Evolutionary conservation across 2,329 filamentous ascomycete genomes (phyloP).

Genomic region (Aspergillus proliferans): DNA sequence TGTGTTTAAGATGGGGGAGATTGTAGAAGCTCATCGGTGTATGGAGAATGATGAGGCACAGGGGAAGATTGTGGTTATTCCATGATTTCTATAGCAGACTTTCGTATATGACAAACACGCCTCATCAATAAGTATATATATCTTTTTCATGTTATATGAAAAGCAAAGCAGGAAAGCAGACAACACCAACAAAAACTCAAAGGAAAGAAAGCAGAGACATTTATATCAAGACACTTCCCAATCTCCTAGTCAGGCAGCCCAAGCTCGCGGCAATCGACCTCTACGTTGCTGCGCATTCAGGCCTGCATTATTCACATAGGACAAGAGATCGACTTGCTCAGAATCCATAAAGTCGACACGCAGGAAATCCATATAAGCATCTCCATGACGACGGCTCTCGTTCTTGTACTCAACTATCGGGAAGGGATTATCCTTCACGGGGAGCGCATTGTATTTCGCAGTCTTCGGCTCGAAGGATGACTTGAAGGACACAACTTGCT

Average conservation of each 20-base stretch:
- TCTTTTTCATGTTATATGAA: no score
- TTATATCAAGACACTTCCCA: not conserved
- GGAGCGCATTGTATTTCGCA: no score
- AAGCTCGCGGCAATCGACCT: not conserved
- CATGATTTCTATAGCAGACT: not conserved
- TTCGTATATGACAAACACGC: no score
- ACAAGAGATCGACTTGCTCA: not conserved
- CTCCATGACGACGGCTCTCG: not conserved
- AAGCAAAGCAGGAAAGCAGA: no score
- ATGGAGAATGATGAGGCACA: constrained; percentile 42
- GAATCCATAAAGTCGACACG: not conserved
- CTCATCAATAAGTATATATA: no score
- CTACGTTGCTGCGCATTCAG: not conserved
- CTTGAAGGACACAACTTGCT: not conserved
- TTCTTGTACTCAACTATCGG: not conserved
- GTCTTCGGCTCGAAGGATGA: not conserved
- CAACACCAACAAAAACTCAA: no score
- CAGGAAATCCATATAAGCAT: not conserved
- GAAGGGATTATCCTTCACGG: not conserved
- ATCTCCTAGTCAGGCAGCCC: not conserved
- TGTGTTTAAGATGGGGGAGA: constrained; percentile 40
- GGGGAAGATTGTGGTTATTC: constrained; percentile 42
- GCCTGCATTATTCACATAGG: not conserved
- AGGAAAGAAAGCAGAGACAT: not conserved
- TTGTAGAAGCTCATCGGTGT: constrained; percentile 40